Conservation (phyloP, 352 stramenopile species). For the Pythium insidiosum region DNA sequence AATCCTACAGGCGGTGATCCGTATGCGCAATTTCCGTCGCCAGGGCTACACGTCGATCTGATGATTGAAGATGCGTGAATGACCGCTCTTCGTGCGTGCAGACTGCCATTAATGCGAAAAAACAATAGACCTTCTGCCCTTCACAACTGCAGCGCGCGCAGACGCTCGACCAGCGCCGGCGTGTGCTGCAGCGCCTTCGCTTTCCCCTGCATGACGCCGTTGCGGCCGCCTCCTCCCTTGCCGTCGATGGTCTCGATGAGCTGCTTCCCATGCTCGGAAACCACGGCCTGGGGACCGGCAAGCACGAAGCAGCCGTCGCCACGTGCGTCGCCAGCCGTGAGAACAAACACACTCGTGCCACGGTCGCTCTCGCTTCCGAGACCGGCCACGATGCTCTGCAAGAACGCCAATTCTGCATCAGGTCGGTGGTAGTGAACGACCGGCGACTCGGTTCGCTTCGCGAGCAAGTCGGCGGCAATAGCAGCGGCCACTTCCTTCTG, state of each 20-base stretch:
- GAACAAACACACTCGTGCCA: constrained; percentile 36
- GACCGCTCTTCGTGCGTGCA: not conserved
- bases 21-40: constrained; percentile 29
- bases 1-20: constrained; percentile 42
- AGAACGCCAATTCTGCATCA: constrained; percentile 60
- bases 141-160: constrained; percentile 27
- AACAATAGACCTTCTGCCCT: constrained; percentile 15
- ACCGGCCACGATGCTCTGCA: constrained; percentile 44
- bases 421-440: constrained; percentile 49
- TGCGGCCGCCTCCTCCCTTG: constrained; percentile 71
- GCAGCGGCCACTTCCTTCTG: constrained; percentile 58
- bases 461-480: constrained; percentile 36
- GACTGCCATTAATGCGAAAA: not conserved
- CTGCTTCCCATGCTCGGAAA: constrained; percentile 40
- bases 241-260: constrained; percentile 54
- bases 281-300: constrained; percentile 42
- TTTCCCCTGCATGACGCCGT: constrained; percentile 73
- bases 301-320: constrained; percentile 67
- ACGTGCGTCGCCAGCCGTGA: constrained; percentile 36
- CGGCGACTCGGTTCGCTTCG: constrained; percentile 6
- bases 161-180: constrained; percentile 27
- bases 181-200: constrained; percentile 50
- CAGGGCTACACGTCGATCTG: constrained; percentile 36
- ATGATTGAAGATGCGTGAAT: not conserved
- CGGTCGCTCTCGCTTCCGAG: too few species aligned